Evolutionary conservation across 2,329 filamentous ascomycete species (phyloP), one percentile per base, ranked within the genome.

Genomic region (Geosmithia putterillii): DNA sequence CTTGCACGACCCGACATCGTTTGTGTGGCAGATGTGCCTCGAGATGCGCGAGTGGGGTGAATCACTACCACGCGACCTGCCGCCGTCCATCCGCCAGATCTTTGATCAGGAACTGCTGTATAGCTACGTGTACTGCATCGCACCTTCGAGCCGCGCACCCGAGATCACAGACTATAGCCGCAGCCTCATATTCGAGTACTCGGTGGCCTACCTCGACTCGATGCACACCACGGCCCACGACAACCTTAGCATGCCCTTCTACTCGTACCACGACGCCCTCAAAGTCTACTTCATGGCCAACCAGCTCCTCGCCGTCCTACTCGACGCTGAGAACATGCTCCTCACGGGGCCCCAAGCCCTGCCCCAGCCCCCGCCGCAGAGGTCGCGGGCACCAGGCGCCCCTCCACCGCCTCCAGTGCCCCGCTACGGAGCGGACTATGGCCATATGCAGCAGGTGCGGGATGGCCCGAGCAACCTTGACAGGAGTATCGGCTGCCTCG

Each of bases 91-190:
- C 48, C 75, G 80, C 35, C 75, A 83, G 40, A 77, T 89, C 50
- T 94, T 95, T 55, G 83, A 92, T 48, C 76, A 95, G 15, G 92
- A 98, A 57, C 64, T 94, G 37, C 75, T 90, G 40, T 96, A 95
- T 65, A 94, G 86, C 55, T 92, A 87, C 52, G 83, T 95, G 20
- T 87, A 95, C 58, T 85, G 90, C 45, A 73, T 95, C 7, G 87
- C 87, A 1, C 86, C 88, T 1, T 89, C 83, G 32, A 77, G 80
- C 2, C 73, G 83, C 39, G 79, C 84, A 3, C 84, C 86, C 0
- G 69, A 75, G 19, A 79, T 89, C 41, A 81, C 79, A 3, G 76
- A 86, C 39, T 87, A 90, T 56, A 83, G 81, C 34, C 84, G 87
- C 47, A 70, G 80, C 23, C 69, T 94, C 20, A 85, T 95, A 36